Evolutionary conservation across 1,284 basidiomycete genomes (phyloP).

Genomic region (Austroboletus niveus): DNA sequence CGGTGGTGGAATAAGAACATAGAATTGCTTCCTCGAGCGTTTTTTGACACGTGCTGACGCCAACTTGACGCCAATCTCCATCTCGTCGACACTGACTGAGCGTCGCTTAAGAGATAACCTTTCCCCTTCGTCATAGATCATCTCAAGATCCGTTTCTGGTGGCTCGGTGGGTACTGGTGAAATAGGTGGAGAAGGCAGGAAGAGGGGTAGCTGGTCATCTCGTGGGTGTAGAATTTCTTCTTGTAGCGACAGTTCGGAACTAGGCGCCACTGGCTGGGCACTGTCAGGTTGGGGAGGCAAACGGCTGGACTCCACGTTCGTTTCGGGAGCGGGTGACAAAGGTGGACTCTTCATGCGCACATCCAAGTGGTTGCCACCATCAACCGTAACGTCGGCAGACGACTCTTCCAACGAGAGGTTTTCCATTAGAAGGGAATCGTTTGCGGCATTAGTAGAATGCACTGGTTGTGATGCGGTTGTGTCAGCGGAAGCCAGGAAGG

Average conservation of each 20-base stretch:
- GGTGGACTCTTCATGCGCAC: conserved; percentile 22
- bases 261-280: conserved; percentile 3
- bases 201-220: conserved; percentile 26
- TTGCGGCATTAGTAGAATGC: conserved; percentile 9
- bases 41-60: conserved; percentile 17
- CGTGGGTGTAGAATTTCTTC: conserved; percentile 12
- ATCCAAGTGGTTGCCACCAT: conserved; percentile 12
- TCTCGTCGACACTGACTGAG: conserved; percentile 8
- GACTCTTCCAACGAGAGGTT: conserved; percentile 25
- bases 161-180: conserved; percentile 23
- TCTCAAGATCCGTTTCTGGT: conserved; percentile 24
- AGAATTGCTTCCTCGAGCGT: conserved; percentile 24
- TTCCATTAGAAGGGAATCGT: conserved; percentile 19
- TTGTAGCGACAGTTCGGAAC: conserved; percentile 7
- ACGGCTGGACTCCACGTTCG: conserved; percentile 8
- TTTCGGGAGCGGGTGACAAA: conserved; percentile 7
- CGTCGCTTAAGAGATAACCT: conserved; percentile 21
- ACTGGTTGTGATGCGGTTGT: conserved; percentile 2
- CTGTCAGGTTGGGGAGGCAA: conserved; percentile 4
- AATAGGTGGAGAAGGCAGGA: conserved; percentile 28
- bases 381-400: not conserved
- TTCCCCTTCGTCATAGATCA: conserved; percentile 7
- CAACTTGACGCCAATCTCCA: conserved; percentile 5
- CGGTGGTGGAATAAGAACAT: conserved; percentile 31
- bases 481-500: conserved; percentile 3